These are phyloP conservation scores for Tieghemostelium lacteum DNA, from an alignment of 78 protist species.

Conservation along the genomic window DNA sequence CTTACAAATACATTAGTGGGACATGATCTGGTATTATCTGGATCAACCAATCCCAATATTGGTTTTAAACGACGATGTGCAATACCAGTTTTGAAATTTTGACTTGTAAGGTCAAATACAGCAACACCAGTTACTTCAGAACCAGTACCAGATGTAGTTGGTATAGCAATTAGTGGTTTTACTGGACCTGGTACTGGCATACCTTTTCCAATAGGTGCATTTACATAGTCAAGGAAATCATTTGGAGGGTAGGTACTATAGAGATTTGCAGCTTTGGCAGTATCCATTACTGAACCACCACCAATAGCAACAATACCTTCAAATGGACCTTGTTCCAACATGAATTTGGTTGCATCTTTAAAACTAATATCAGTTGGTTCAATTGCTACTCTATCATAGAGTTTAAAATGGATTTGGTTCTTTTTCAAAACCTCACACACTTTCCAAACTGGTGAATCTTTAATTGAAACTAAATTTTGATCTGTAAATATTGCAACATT, in stretches of 20 bases:
- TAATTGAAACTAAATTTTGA: neutral
- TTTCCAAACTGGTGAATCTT: conserved; percentile 3
- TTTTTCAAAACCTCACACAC: conserved; percentile 39
- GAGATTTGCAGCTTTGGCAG: conserved; percentile 87
- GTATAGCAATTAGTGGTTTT: conserved; percentile 85
- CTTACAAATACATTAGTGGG: conserved; percentile 75
- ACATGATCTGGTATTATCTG: conserved; percentile 21
- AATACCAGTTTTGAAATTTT: conserved; percentile 84
- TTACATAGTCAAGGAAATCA: conserved; percentile 79
- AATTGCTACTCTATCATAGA: conserved; percentile 53
- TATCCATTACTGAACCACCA: conserved; percentile 80
- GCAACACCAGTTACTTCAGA: conserved; percentile 83
- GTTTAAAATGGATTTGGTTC: conserved; percentile 20
- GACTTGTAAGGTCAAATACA: conserved; percentile 61
- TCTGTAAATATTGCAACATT: conserved; percentile 61
- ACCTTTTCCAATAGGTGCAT: conserved; percentile 84
- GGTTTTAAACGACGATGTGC: conserved; percentile 74
- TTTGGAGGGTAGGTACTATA: conserved; percentile 69
- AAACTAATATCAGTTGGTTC: conserved; percentile 86
- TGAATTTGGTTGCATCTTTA: conserved; percentile 18
- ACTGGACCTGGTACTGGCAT: conserved; percentile 36
- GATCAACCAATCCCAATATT: conserved; percentile 82
- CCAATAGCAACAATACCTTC: conserved; percentile 87
- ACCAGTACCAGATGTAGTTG: conserved; percentile 88
- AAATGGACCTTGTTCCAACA: neutral